These are phyloP conservation scores for Scytalidium sp. DNA, from an alignment of 2,329 filamentous ascomycete genomes.

Conservation along the genomic window DNA sequence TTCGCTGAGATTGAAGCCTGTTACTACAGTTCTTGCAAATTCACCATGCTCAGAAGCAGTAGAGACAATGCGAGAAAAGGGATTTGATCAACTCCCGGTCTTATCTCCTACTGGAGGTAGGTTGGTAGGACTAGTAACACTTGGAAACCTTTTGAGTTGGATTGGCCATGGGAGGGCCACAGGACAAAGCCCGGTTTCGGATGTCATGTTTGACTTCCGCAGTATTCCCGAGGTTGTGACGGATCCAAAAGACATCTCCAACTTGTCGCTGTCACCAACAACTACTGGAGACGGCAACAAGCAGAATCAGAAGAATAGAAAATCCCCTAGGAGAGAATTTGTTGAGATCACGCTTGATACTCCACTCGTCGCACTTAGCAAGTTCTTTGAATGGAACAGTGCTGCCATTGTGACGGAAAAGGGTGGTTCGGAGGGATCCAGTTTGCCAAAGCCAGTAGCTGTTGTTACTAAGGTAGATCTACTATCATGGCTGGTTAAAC, in stretches of 20 bases:
- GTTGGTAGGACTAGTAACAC: constrained; percentile 88
- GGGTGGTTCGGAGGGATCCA: constrained; percentile 41
- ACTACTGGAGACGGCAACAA: constrained; percentile 20
- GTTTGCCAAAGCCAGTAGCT: constrained; percentile 74
- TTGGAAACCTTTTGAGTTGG: constrained; percentile 91
- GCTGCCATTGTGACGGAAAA: constrained; percentile 91
- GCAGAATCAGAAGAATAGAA: constrained; percentile 33
- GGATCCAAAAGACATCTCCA: constrained; percentile 68
- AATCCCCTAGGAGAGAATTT: constrained; percentile 63
- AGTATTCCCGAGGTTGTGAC: constrained; percentile 86
- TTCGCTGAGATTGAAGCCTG: constrained; percentile 84
- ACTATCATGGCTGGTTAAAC: constrained; percentile 84
- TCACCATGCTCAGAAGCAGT: constrained; percentile 82
- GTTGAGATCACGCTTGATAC: constrained; percentile 94
- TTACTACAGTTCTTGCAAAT: constrained; percentile 75
- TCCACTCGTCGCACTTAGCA: constrained; percentile 75
- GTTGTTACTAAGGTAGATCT: constrained; percentile 97
- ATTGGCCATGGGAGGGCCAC: constrained; percentile 80
- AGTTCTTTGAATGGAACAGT: constrained; percentile 98
- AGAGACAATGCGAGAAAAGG: constrained; percentile 97
- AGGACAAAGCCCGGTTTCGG: constrained; percentile 68
- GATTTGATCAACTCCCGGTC: constrained; percentile 96
- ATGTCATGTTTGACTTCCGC: constrained; percentile 96
- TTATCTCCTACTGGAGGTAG: constrained; percentile 65
- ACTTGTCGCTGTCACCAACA: constrained; percentile 26